These are phyloP conservation scores for Ceratobasidium sp. DNA, from an alignment of 1,284 basidiomycete genomes.

Conservation along the genomic window DNA sequence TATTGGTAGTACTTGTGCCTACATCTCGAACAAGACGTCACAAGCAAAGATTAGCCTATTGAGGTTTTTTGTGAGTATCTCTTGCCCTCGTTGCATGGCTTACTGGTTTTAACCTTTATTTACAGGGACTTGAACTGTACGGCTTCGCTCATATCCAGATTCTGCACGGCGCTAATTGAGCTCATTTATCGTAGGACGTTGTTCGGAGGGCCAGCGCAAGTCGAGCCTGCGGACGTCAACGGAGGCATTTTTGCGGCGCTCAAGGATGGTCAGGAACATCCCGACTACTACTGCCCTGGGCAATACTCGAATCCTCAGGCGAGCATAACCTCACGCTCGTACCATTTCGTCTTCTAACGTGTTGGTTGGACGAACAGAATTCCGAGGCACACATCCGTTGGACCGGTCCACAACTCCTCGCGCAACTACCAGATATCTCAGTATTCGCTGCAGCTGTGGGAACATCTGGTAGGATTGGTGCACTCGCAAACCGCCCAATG, in stretches of 20 bases:
- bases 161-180: not conserved
- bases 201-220: constrained; percentile 32
- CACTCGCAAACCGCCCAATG: too few relatives aligned
- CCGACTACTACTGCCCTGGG: constrained; percentile 20
- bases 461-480: constrained; percentile 22
- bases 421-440: constrained; percentile 22
- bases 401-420: constrained; percentile 29
- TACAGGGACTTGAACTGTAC: constrained; percentile 35
- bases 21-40: constrained; percentile 42
- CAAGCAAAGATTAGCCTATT: constrained; percentile 32
- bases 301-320: constrained; percentile 41
- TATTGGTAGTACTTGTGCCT: constrained; percentile 8
- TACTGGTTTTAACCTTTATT: not conserved
- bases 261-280: constrained; percentile 10
- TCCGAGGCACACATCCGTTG: constrained; percentile 37
- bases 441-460: constrained; percentile 31
- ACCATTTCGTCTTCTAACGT: not conserved
- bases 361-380: constrained; percentile 6
- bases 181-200: constrained; percentile 3
- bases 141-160: not conserved
- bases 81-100: too few relatives aligned
- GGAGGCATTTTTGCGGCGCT: constrained; percentile 42
- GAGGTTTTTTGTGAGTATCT: constrained; percentile 34
- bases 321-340: not conserved
- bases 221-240: constrained; percentile 33